A percentile compares a stretch with the other conserved stretches of the same genome.
Conservation (phyloP, 2,329 filamentous ascomycete species). For the Grosmannia huntii region DNA sequence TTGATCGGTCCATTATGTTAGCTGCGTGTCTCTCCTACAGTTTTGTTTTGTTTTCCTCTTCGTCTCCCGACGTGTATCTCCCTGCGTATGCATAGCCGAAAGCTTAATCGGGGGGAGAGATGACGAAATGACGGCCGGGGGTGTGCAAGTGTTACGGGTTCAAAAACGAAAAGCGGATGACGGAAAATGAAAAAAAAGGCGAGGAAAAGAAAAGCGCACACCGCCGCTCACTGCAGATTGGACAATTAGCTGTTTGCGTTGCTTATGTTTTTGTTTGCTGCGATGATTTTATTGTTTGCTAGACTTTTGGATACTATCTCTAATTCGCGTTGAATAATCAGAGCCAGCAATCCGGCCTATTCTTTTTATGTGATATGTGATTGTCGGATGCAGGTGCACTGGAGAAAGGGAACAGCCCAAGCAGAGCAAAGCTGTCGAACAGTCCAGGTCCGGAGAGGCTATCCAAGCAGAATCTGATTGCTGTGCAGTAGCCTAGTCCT, state of each 20-base stretch:
- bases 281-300: neutral
- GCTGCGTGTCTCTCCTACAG: neutral
- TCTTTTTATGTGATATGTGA: neutral
- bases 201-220: neutral
- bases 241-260: neutral
- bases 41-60: neutral
- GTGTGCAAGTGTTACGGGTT: neutral
- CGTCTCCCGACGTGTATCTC: neutral
- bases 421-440: too few relatives aligned
- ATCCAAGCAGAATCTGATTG: too few relatives aligned
- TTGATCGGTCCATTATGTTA: neutral
- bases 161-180: neutral
- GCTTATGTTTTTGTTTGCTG: neutral
- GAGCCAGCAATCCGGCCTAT: neutral
- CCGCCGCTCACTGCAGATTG: neutral
- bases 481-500: too few relatives aligned
- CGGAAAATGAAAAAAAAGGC: neutral
- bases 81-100: neutral
- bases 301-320: neutral
- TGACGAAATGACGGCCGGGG: neutral
- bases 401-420: too few relatives aligned
- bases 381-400: neutral
- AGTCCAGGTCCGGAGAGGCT: too few relatives aligned
- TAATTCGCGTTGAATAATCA: neutral
- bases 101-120: neutral